Percentiles rank a stretch among this genome's conserved stretches.
Evolutionary conservation across 1,284 basidiomycete species (phyloP).

Genomic region (Takashimella tepidaria): DNA sequence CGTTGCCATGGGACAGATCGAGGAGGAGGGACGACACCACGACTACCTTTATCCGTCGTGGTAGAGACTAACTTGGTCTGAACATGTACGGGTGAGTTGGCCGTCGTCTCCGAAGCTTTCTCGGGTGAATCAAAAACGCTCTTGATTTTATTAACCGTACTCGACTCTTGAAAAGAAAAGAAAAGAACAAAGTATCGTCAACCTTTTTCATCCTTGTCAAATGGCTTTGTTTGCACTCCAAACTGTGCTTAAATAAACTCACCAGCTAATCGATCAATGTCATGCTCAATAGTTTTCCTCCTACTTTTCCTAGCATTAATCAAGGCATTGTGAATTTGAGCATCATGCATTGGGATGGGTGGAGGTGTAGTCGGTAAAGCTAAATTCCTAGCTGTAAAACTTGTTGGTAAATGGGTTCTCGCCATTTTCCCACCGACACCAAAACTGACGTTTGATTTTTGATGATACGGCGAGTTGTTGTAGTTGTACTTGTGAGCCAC

Average conservation of each 20-base stretch:
- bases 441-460: too few species aligned
- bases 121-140: conserved; percentile 9
- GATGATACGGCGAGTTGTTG: neutral
- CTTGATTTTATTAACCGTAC: conserved; percentile 8
- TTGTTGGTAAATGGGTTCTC: conserved; percentile 18
- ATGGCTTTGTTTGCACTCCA: too few species aligned
- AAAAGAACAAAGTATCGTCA: too few species aligned
- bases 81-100: neutral
- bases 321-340: conserved; percentile 24
- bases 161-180: neutral
- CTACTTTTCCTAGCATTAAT: conserved; percentile 33
- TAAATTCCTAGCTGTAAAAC: conserved; percentile 36
- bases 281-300: conserved; percentile 45
- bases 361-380: conserved; percentile 28
- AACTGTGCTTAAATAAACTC: too few species aligned
- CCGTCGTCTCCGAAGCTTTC: neutral
- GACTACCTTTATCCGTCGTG: neutral
- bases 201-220: too few species aligned
- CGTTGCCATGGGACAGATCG: neutral
- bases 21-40: neutral
- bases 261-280: conserved; percentile 41
- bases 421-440: neutral
- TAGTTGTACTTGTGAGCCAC: neutral
- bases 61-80: neutral
- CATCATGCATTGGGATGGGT: conserved; percentile 42